Evolutionary conservation across 805 yeast species (phyloP), one percentile per base, ranked within the genome.

Genomic region (Candida gorgasii): DNA sequence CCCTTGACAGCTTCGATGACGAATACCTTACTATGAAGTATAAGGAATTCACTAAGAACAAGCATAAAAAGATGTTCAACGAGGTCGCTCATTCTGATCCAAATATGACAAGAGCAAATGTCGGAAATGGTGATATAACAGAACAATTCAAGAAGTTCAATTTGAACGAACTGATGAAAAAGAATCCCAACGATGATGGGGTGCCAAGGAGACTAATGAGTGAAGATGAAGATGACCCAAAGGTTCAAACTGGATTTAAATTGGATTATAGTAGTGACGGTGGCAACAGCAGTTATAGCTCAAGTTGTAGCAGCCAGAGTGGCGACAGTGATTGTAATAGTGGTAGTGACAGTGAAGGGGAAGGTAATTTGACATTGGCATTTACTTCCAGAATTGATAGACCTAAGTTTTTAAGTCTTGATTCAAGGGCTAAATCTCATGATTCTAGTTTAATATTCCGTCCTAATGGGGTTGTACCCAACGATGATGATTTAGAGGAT

Each of bases 1-100:
- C 90, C 0, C 64, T 86, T 55, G 89, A 83, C 54, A 80, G 89
- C 57, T 74, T 78, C 45, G 81, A 82, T 55, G 75, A 79, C 50
- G 84, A 79, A 40, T 76, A 72, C 45, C 70, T 73, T 46, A 72
- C 63, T 40, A 48, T 57, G 43, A 65, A 65, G 46, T 67, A 67
- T 44, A 60, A 62, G 18, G 72, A 69, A 43, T 63, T 49, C 50
- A 50, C 58, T n/a, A 50, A 46, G 5, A 42, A 57, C 48, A 41
- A 47, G 45, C 30, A 32, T n/a, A 34, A 26, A 17, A 18, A 39
- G 8, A 36, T 47, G 45, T 39, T 22, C 26, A 12, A 15, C 16
- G 17, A 36, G 16, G 24, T 18, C 3, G 13, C 26, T 15, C 31
- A 42, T 24, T 42, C 45, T 5, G 42, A 36, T 6, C 22, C 41